Percentiles rank a stretch among this genome's conserved stretches.
phyloP scores from a whole-genome alignment of 352 stramenopile genomes.

The Globisporangium camurandrum region DNA sequence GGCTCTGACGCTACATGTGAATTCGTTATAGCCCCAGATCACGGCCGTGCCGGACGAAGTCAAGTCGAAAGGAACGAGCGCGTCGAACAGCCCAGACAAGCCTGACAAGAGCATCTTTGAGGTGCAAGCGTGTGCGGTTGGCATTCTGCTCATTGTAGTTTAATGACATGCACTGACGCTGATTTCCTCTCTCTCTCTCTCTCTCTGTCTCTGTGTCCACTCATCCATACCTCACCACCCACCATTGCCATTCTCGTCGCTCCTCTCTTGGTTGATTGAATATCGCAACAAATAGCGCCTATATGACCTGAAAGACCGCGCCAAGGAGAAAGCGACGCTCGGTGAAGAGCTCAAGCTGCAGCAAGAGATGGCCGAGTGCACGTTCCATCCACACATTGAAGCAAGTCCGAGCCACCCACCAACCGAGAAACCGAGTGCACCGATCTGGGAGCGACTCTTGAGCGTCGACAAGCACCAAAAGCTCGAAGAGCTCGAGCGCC shows the following conservation, averaged over 20 bases:
- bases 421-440: slow-evolving; percentile 28
- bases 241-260: too few relatives aligned
- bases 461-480: slow-evolving; percentile 78
- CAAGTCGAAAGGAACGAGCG: slow-evolving; percentile 51
- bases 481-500: slow-evolving; percentile 67
- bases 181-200: neutral
- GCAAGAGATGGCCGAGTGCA: slow-evolving; percentile 76
- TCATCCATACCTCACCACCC: too few relatives aligned
- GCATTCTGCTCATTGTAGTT: too few relatives aligned
- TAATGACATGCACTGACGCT: slow-evolving; percentile 10
- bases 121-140: slow-evolving; percentile 35
- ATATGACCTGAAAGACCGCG: slow-evolving; percentile 70
- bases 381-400: slow-evolving; percentile 67
- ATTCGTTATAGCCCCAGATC: slow-evolving; percentile 43
- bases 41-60: slow-evolving; percentile 41
- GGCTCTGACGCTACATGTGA: slow-evolving; percentile 3
- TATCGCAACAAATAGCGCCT: slow-evolving; percentile 32
- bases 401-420: slow-evolving; percentile 13
- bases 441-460: slow-evolving; percentile 68
- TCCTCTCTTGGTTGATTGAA: slow-evolving; percentile 3
- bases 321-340: slow-evolving; percentile 73
- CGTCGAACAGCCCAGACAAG: slow-evolving; percentile 43
- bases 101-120: slow-evolving; percentile 73
- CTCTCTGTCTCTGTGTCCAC: too few relatives aligned
- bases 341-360: slow-evolving; percentile 58